Conservation (phyloP, 192 early-diverging fungal genomes). For the Linnemannia elongata region DNA sequence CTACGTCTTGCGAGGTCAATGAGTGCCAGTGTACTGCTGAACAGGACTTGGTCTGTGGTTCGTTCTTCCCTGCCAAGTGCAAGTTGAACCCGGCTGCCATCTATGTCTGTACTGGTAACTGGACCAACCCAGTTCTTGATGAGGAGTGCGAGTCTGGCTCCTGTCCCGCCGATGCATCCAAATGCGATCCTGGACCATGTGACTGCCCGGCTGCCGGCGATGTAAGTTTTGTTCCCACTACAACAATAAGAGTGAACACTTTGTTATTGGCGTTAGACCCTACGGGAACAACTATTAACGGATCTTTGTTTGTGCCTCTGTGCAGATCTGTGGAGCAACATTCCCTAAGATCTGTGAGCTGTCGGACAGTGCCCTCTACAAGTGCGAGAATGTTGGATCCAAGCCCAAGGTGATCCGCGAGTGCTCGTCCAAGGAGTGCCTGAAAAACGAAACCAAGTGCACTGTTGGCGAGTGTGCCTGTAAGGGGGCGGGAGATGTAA, state of each 20-base stretch:
- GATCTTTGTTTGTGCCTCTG: neutral
- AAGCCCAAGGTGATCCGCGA: neutral
- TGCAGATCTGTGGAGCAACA: neutral
- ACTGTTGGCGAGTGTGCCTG: constrained; percentile 3
- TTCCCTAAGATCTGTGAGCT: neutral
- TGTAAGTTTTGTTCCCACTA: neutral
- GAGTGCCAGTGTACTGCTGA: neutral
- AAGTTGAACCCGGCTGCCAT: neutral
- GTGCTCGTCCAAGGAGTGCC: constrained; percentile 8
- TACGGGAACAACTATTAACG: neutral
- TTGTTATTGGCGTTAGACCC: no score
- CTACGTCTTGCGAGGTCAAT: neutral
- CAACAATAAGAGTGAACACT: no score
- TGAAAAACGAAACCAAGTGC: neutral
- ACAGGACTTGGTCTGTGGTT: constrained; percentile 1
- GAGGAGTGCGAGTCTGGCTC: no score
- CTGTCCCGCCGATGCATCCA: neutral
- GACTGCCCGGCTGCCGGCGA: neutral
- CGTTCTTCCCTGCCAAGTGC: constrained; percentile 3
- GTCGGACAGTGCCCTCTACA: neutral
- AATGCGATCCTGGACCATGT: neutral
- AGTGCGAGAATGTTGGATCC: neutral
- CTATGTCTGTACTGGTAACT: neutral
- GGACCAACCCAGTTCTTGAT: neutral
- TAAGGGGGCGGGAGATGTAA: constrained; percentile 4